Evolutionary conservation across 2,329 filamentous ascomycete species (phyloP).

Genomic region (Colletotrichum orchidophilum): DNA sequence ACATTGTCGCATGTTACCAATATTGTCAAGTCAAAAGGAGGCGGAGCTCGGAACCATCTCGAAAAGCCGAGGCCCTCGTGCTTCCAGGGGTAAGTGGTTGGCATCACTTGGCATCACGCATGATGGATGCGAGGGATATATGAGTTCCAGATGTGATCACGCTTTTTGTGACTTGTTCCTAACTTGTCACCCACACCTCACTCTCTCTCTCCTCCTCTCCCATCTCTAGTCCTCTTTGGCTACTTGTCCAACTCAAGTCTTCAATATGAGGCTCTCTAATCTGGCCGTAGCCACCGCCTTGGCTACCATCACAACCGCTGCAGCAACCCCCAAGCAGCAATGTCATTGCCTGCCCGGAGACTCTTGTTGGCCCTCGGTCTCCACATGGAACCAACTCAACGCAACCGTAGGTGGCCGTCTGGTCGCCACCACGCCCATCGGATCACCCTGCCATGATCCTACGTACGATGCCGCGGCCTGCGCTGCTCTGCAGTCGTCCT

Average conservation of each 20-base stretch:
- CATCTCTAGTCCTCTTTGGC: slow-evolving; percentile 8
- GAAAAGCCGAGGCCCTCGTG: neutral
- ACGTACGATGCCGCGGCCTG: slow-evolving; percentile 56
- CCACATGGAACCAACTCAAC: slow-evolving; percentile 61
- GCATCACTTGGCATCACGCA: neutral
- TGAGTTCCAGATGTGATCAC: slow-evolving; percentile 14
- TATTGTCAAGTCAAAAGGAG: neutral
- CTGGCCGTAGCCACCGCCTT: slow-evolving; percentile 32
- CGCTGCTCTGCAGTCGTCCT: slow-evolving; percentile 45
- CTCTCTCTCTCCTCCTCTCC: neutral
- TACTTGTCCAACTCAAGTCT: slow-evolving; percentile 24
- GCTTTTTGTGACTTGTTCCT: slow-evolving; percentile 2
- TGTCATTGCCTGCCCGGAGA: slow-evolving; percentile 63
- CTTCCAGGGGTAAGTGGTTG: neutral
- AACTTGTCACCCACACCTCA: neutral
- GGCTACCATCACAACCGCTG: slow-evolving; percentile 24
- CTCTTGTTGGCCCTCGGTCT: slow-evolving; percentile 59
- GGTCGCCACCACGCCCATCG: slow-evolving; percentile 62
- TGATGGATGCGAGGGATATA: slow-evolving; percentile 24
- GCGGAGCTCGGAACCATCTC: neutral
- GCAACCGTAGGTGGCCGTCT: slow-evolving; percentile 59
- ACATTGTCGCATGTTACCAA: neutral
- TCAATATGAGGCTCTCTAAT: slow-evolving; percentile 31
- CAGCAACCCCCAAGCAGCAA: slow-evolving; percentile 23
- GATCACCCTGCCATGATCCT: slow-evolving; percentile 59